Evolutionary conservation across 2,329 filamentous ascomycete species (phyloP), one percentile per base, ranked within the genome.

Genomic region (Scedosporium boydii): DNA sequence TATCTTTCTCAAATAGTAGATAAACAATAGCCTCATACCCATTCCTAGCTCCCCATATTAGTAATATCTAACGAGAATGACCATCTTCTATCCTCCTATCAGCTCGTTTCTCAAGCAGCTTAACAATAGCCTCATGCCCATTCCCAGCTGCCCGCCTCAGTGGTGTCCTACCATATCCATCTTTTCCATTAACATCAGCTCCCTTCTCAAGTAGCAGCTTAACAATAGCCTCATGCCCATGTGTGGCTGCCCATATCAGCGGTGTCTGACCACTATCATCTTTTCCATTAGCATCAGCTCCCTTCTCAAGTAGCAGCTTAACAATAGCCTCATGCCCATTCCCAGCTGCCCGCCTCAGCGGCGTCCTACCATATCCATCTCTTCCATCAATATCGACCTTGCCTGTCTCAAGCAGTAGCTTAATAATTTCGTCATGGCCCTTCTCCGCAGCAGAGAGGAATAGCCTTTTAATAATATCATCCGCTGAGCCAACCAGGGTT

Each of bases 1-100:
- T 46, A 9, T 3, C 27, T 38, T 29, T 46, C 4, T 48, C 56
- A 16, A 62, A 29, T 2, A 64, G 60, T 29, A 64, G 56, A 23
- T 60, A 41, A 26, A 60, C 44, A 34, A 64, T 46, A 14, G 41
- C 60, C 46, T 60, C 53, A 38, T 59, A 18, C 7, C 57, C 57
- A 9, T 7, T 4, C 34, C n/a, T 2, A 9, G 57, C 29, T 18
- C 38, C 57, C 4, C 6, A 23, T n/a, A n/a, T n/a, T n/a, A n/a
- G n/a, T n/a, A n/a, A n/a, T n/a, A n/a, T n/a, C n/a, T n/a, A n/a
- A n/a, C n/a, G n/a, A n/a, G n/a, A n/a, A n/a, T n/a, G n/a, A n/a
- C n/a, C n/a, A n/a, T n/a, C n/a, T n/a, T n/a, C n/a, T n/a, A n/a
- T n/a, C n/a, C n/a, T n/a, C n/a, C n/a, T n/a, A n/a, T 44, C 14